Base-by-base conservation (phyloP, 768 basidiomycete species). In the Russula compacta region DNA sequence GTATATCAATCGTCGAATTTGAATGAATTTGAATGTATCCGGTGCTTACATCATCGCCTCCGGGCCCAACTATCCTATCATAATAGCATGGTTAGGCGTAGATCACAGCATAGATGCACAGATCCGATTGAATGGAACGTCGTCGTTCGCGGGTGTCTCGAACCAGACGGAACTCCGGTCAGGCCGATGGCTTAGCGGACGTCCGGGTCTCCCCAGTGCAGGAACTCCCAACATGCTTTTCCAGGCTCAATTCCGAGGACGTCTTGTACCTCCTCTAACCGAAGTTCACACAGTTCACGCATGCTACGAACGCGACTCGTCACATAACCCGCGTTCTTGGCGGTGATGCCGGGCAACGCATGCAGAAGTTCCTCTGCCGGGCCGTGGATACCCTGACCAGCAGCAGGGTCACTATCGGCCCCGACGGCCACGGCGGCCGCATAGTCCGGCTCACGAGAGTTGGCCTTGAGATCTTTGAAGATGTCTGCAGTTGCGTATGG, bases 401-500 rank as follows among this genome's bases (percentile, higher is more conserved):
- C 79, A 3, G 85, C 81, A 0, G 81, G 78, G 55, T 86, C 87
- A 46, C 86, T 87, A 49, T 89, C 91, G 0, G 87, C 85, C 8
- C 95, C 97, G 21, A 93, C 78, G 2, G 84, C 73, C 43, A 93
- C 83, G 0, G 97, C 94, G 44, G 81, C 81, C 14, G 75, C 69
- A 9, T 85, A 81, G 63, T 95, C 88, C 0, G 97, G 97, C 70
- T 99, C 92, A 0, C 82, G 73, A 49, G 82, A 81, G 67, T 87
- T 85, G 36, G 74, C 63, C 69, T 99, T 99, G 38, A 99, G 84
- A 69, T 98, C 97, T 50, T 82, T 83, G 77, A 98, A 95, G 58
- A 98, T 93, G 60, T 93, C 87, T 0, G 92, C 81, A 0, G 92
- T 94, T 19, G 89, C 88, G 69, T 93, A 91, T 0, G 97, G 92